phyloP scores from a whole-genome alignment of 768 basidiomycete species.

The Mycena maculata region DNA sequence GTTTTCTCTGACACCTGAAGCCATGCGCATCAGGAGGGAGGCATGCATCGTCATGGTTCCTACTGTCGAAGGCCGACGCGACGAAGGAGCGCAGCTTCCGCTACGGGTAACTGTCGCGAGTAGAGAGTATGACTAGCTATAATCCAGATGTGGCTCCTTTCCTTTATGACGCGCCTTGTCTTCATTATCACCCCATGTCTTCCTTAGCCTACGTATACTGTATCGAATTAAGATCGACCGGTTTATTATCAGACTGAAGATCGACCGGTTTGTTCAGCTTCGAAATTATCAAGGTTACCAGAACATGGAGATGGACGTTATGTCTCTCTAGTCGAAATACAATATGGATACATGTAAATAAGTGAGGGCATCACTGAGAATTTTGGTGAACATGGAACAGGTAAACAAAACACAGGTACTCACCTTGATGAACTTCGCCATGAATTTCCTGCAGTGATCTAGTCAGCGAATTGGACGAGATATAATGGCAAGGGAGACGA shows the following conservation, averaged over 20 bases:
- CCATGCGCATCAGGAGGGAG: slow-evolving; percentile 51
- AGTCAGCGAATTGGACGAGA: slow-evolving; percentile 15
- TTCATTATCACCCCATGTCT: slow-evolving; percentile 21
- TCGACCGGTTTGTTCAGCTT: slow-evolving; percentile 8
- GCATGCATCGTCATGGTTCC: slow-evolving; percentile 55
- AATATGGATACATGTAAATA: slow-evolving; percentile 33
- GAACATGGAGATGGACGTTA: slow-evolving; percentile 3
- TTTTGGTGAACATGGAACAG: slow-evolving; percentile 10
- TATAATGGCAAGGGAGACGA: slow-evolving; percentile 43
- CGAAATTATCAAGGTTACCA: background rate
- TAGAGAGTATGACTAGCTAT: slow-evolving; percentile 31
- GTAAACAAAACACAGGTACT: slow-evolving; percentile 16
- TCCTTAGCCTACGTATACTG: slow-evolving; percentile 19
- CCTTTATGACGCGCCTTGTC: background rate
- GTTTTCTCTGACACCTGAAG: slow-evolving; percentile 55
- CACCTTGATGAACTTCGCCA: slow-evolving; percentile 92
- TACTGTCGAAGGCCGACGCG: slow-evolving; percentile 54
- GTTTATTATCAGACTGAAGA: background rate
- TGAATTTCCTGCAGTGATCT: slow-evolving; percentile 76
- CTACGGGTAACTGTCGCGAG: slow-evolving; percentile 50
- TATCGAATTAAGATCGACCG: slow-evolving; percentile 28
- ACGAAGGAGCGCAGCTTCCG: slow-evolving; percentile 56
- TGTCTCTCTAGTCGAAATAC: slow-evolving; percentile 8
- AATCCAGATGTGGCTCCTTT: background rate
- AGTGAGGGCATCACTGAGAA: slow-evolving; percentile 32